phyloP scores from a whole-genome alignment of 116 monocot species.

The Cymodocea nodosa region DNA sequence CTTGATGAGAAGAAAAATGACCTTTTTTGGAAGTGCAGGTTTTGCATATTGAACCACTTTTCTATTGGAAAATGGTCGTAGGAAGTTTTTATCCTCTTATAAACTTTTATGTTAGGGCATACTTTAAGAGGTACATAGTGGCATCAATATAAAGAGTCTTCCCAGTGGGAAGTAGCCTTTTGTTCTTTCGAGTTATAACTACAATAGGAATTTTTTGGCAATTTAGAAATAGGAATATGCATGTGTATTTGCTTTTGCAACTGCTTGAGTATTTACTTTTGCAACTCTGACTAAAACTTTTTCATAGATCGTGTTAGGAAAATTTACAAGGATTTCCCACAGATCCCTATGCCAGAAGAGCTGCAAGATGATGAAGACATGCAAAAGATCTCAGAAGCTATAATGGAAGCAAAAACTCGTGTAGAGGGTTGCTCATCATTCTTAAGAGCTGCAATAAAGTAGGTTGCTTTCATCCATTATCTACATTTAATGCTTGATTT shows the following conservation, averaged over 20 bases:
- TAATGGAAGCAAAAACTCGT: slow-evolving; percentile 69
- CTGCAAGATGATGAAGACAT: slow-evolving; percentile 58
- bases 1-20: too few relatives aligned
- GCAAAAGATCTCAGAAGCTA: slow-evolving; percentile 73
- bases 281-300: slow-evolving; percentile 2
- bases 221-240: not conserved
- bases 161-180: too few relatives aligned
- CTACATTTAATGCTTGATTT: not conserved
- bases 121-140: too few relatives aligned
- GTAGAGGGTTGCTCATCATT: slow-evolving; percentile 86
- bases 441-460: slow-evolving; percentile 80
- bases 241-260: not conserved
- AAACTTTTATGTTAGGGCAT: too few relatives aligned
- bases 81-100: too few relatives aligned
- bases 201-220: not conserved
- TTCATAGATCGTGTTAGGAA: slow-evolving; percentile 59
- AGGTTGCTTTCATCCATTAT: slow-evolving; percentile 14
- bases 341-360: slow-evolving; percentile 62
- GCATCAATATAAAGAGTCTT: too few relatives aligned
- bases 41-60: too few relatives aligned
- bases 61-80: too few relatives aligned
- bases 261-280: too few relatives aligned
- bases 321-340: slow-evolving; percentile 78
- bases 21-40: too few relatives aligned
- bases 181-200: not conserved